Conservation (phyloP, 2,329 filamentous ascomycete genomes). For the Fusarium cicatricum region DNA sequence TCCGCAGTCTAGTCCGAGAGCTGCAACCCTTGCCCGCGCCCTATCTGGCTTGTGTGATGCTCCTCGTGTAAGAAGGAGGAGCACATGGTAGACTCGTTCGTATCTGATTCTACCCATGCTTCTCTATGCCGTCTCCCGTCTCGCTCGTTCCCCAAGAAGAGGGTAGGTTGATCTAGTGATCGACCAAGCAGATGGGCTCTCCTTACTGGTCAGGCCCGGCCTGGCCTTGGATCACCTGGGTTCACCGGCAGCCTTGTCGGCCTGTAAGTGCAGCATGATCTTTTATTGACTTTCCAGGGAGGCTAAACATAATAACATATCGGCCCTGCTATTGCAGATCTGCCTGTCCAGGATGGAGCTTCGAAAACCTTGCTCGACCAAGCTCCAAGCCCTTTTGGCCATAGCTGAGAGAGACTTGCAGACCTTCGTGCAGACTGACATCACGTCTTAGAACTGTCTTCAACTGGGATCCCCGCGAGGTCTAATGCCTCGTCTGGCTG, state of each 20-base stretch:
- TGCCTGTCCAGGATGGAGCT: constrained; percentile 27
- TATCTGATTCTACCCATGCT: constrained; percentile 21
- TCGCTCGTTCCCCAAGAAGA: constrained; percentile 15
- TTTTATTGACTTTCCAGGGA: constrained; percentile 35
- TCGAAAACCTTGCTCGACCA: constrained; percentile 30
- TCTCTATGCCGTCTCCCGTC: constrained; percentile 31
- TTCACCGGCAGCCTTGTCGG: constrained; percentile 23
- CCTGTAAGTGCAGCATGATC: constrained; percentile 24
- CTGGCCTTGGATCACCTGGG: constrained; percentile 24
- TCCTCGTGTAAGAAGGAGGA: constrained; percentile 18
- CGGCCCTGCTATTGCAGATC: constrained; percentile 35
- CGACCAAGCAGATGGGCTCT: constrained; percentile 15
- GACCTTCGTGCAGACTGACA: constrained; percentile 40
- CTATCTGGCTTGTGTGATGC: constrained; percentile 15
- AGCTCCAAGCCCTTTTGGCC: constrained; percentile 24
- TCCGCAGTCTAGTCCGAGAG: constrained; percentile 8
- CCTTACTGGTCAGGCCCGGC: constrained; percentile 4
- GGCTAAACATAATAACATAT: constrained; percentile 26
- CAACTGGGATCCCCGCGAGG: constrained; percentile 4
- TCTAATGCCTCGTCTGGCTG: constrained; percentile 18
- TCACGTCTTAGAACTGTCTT: constrained; percentile 20
- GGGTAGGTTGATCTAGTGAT: constrained; percentile 26
- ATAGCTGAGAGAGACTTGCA: constrained; percentile 22
- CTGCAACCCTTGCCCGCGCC: constrained; percentile 5
- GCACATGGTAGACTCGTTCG: constrained; percentile 26